Evolutionary conservation across 192 early-diverging fungal genomes (phyloP), one percentile per base, ranked within the genome.

Genomic region (Linnemannia elongata): DNA sequence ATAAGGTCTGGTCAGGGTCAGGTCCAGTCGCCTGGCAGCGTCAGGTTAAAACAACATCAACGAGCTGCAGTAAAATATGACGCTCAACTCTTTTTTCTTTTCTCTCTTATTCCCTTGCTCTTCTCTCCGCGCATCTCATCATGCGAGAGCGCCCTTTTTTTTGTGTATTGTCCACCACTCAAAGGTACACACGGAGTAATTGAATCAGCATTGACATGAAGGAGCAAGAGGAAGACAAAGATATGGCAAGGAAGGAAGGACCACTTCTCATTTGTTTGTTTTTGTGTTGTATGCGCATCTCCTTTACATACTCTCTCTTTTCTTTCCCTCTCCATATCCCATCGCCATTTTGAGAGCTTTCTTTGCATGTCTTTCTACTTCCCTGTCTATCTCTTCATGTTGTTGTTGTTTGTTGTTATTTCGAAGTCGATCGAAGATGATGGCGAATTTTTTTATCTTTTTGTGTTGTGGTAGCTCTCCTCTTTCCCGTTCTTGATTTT

Each of bases 321-420:
- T 38, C 38, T 35, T n/a, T 55, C 36, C 15, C 24, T 68, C 44
- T 69, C 42, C 52, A 27, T 78, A 66, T 66, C 42, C 24, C 39
- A 42, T 35, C 4, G 27, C 39, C 69, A 41, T 71, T 39, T 20
- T 52, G 49, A 52, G 49, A 41, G 33, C 60, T 66, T 24, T 33
- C 44, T 45, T 45, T 45, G 44, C 44, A 45, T 66, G 22, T 60
- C 55, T 60, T 27, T n/a, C 55, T 60, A 1, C n/a, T 10, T 60
- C 9, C n/a, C 17, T 60, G 5, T 12, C 35, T 42, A 36, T 71
- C 20, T 39, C 7, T n/a, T 22, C 22, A 30, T 15, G 66, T 45
- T 45, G 30, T 7, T 45, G 39, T 35, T 49, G 72, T 74, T 7
- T 74, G 72, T 74, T 47, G 42, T 49, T 49, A 10, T 74, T 74